These are phyloP conservation scores for Paratinospora sagittata DNA, from an alignment of 164 flowering plant species.

Conservation along the genomic window DNA sequence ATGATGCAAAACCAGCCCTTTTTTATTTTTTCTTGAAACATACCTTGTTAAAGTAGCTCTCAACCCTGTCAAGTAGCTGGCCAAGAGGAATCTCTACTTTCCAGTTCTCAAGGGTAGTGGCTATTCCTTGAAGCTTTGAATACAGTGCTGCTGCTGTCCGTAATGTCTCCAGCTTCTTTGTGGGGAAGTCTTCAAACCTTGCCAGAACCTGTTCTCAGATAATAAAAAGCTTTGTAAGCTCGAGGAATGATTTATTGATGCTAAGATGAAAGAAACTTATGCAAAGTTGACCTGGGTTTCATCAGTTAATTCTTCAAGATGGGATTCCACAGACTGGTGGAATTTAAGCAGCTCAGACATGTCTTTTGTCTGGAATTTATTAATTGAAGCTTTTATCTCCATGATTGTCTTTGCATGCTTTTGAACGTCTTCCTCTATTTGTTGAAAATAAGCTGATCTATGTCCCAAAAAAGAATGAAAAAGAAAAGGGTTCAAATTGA, in stretches of 20 bases:
- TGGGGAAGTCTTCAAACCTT: slow-evolving; percentile 76
- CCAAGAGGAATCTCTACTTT: slow-evolving; percentile 48
- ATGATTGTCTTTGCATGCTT: slow-evolving; percentile 47
- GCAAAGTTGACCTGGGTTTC: slow-evolving; percentile 58
- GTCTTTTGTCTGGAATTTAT: slow-evolving; percentile 57
- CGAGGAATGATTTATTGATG: not conserved
- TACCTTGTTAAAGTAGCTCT: slow-evolving; percentile 76
- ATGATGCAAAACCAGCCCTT: not conserved
- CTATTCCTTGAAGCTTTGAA: slow-evolving; percentile 43
- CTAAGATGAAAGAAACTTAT: not conserved
- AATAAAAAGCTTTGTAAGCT: not conserved
- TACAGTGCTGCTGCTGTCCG: slow-evolving; percentile 68
- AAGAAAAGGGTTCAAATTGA: not conserved
- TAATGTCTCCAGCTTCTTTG: slow-evolving; percentile 64
- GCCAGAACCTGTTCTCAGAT: slow-evolving; percentile 47
- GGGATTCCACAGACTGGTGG: slow-evolving; percentile 57
- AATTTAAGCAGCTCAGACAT: slow-evolving; percentile 64
- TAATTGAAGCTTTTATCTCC: slow-evolving; percentile 49
- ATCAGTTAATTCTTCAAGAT: slow-evolving; percentile 68
- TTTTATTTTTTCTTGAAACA: not conserved
- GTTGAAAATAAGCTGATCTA: slow-evolving; percentile 74
- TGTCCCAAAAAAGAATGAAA: not conserved
- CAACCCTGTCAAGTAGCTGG: slow-evolving; percentile 55
- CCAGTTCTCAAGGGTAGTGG: slow-evolving; percentile 46
- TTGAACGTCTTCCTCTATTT: slow-evolving; percentile 75